Evolutionary conservation across 805 yeast genomes (phyloP).

Genomic region (Wickerhamomyces rabaulensis): DNA sequence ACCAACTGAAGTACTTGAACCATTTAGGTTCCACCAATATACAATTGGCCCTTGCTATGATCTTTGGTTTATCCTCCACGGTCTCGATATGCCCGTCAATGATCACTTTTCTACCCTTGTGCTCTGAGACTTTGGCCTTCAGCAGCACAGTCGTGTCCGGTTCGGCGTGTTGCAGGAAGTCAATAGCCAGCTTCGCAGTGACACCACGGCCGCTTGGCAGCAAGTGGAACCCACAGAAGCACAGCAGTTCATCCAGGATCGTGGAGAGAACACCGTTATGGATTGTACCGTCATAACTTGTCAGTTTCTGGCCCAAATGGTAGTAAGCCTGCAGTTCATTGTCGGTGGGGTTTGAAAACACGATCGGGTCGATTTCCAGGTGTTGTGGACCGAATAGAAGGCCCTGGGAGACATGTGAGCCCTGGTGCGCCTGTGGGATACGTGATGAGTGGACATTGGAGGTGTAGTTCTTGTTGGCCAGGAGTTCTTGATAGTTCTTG

Average conservation of each 20-base stretch:
- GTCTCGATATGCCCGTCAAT: conserved; percentile 65
- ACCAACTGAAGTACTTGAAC: conserved; percentile 68
- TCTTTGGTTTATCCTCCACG: conserved; percentile 34
- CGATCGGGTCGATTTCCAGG: conserved; percentile 71
- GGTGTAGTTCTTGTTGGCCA: conserved; percentile 21
- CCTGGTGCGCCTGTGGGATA: conserved; percentile 54
- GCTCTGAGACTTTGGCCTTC: conserved; percentile 57
- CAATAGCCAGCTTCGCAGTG: conserved; percentile 69
- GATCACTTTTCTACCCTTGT: conserved; percentile 76
- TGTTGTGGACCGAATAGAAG: conserved; percentile 61
- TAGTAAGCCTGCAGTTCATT: conserved; percentile 60
- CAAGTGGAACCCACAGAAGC: conserved; percentile 78
- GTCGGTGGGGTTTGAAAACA: conserved; percentile 45
- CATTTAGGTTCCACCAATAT: conserved; percentile 82
- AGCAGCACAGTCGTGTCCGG: conserved; percentile 64
- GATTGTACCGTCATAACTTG: conserved; percentile 66
- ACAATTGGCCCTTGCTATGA: conserved; percentile 60
- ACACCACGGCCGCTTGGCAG: conserved; percentile 84
- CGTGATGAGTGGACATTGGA: conserved; percentile 33
- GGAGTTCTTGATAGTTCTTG: conserved; percentile 22
- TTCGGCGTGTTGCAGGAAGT: conserved; percentile 44
- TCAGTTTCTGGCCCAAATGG: conserved; percentile 62
- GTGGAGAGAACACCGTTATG: conserved; percentile 82
- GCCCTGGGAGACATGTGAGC: conserved; percentile 68
- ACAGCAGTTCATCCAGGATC: conserved; percentile 76